Base-by-base conservation (phyloP, 164 flowering plant genomes). In the Cinnamomum chago region DNA sequence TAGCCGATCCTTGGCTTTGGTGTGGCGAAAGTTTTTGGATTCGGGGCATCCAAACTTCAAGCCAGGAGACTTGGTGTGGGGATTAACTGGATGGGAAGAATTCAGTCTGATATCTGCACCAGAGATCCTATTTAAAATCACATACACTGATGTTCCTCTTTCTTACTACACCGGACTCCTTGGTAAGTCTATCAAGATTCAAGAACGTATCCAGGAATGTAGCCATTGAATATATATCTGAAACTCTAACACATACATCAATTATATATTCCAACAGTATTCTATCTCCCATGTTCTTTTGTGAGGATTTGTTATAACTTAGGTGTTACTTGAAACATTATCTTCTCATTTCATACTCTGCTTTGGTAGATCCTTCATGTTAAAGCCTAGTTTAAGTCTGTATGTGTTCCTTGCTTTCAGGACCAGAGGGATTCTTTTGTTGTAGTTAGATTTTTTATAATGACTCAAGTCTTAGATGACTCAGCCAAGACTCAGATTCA, bases 61-160 rank as follows among this genome's bases (percentile, higher is more conserved):
- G 68, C 75, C 70, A 62, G 93, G 87, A 10, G 90, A 88, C 73
- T 75, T 88, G 73, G 86, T 88, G 6, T 85, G 90, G 90, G 90
- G 93, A 2, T 14, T 66, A 0, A 85, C 87, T 3, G 79, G 83
- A 30, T 89, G 93, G 92, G 92, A 88, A 71, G 86, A 88, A 58
- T 87, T 81, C 72, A 84, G 72, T 50, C 62, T 84, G 33, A 68
- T 87, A 67, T 51, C 73, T 1, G 20, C 50, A 9, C 73, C 81
- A 3, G 62, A 69, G 9, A 3, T 18, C 18, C 76, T 83, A 1
- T 51, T 72, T 28, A 84, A 85, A 72, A 87, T 88, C 68, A 52
- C 81, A 1, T 75, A 83, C 58, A 84, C 82, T 13, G 86, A 85
- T 74, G 83, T 85, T 2, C 91, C 91, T 23, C 86, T 85, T 70